phyloP scores from a whole-genome alignment of 208 protist species.

The Ichthyophonus hoferi region DNA sequence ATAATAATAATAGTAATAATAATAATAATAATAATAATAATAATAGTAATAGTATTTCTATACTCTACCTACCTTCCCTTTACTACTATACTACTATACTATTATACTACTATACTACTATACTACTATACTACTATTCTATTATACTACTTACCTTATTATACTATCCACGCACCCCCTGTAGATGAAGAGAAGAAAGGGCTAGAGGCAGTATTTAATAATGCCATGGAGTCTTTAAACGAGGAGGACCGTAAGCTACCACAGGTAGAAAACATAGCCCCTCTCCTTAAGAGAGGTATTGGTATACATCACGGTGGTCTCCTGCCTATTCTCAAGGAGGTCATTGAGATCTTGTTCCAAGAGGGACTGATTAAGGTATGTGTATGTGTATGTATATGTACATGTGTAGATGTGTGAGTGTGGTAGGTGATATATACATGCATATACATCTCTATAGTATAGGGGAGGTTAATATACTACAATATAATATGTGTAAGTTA shows the following conservation, averaged over 20 bases:
- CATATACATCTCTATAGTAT: too few species aligned
- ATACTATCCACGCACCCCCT: constrained; percentile 2
- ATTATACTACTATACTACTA: background rate
- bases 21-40: too few species aligned
- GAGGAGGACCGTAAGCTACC: constrained; percentile 84
- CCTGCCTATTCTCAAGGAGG: constrained; percentile 97
- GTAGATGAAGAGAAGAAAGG: constrained; percentile 71
- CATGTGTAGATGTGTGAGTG: too few species aligned
- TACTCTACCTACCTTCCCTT: background rate
- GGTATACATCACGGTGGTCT: constrained; percentile 99
- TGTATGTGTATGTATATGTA: too few species aligned
- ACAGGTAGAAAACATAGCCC: constrained; percentile 82
- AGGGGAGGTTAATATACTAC: too few species aligned
- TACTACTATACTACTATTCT: background rate
- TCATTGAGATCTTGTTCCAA: constrained; percentile 99
- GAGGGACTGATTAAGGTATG: constrained; percentile 94
- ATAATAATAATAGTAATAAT: too few species aligned
- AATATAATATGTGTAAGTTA: too few species aligned
- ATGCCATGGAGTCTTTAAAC: constrained; percentile 85
- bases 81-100: background rate
- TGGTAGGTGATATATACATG: too few species aligned
- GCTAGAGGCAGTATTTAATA: constrained; percentile 85
- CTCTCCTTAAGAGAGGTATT: constrained; percentile 91
- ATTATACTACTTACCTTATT: too few species aligned
- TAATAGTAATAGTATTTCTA: too few species aligned